phyloP scores from a whole-genome alignment of 306 rosid species.

The Corylus heterophylla region DNA sequence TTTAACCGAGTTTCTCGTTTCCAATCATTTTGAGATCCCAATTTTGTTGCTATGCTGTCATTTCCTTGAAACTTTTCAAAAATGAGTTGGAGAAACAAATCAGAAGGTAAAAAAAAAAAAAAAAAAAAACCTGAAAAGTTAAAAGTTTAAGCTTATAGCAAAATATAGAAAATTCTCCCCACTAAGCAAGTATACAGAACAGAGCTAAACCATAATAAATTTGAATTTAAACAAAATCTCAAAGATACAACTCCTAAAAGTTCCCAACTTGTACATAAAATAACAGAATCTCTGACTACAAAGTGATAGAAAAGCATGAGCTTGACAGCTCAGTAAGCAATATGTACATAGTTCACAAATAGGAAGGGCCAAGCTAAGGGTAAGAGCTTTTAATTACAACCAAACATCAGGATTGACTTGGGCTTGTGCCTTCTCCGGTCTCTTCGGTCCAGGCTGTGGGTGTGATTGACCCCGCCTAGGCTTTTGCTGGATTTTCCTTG shows the following conservation, averaged over 20 bases:
- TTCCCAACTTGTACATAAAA: not conserved
- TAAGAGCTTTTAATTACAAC: not conserved
- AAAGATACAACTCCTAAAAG: not conserved
- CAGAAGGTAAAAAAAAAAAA: not conserved
- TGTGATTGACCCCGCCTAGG: no score
- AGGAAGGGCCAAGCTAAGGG: not conserved
- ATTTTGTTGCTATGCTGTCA: not conserved
- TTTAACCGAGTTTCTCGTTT: not conserved
- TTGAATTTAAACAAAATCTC: not conserved
- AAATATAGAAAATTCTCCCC: no score
- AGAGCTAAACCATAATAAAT: no score
- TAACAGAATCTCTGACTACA: not conserved
- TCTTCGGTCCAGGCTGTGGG: no score
- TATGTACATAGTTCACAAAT: not conserved
- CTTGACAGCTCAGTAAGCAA: no score
- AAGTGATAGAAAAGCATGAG: no score
- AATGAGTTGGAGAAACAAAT: not conserved
- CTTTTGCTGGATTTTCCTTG: no score
- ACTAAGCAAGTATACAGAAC: no score
- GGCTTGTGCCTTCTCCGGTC: no score
- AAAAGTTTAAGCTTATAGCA: not conserved
- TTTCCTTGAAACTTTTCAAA: not conserved
- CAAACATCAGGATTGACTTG: not conserved
- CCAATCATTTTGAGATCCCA: not conserved
- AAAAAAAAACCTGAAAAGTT: not conserved